Conservation (phyloP, 2,329 filamentous ascomycete species). For the Neonectria punicea region DNA sequence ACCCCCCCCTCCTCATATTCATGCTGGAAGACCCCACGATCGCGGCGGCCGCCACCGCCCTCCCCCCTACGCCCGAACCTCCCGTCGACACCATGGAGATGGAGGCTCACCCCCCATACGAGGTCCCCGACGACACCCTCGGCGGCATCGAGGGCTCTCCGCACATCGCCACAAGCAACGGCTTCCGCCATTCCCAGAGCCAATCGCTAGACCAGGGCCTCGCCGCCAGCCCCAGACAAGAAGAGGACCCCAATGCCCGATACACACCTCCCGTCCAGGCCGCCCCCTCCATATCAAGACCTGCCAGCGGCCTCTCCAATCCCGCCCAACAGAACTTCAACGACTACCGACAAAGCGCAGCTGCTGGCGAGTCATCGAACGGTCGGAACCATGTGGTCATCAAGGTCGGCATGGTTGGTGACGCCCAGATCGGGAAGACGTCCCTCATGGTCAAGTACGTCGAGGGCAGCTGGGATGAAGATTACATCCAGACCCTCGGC, state of each 20-base stretch:
- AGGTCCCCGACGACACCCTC: constrained; percentile 60
- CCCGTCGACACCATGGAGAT: constrained; percentile 64
- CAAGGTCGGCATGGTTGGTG: constrained; percentile 99
- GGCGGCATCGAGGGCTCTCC: constrained; percentile 61
- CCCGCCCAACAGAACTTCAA: constrained; percentile 51
- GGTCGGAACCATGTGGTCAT: constrained; percentile 86
- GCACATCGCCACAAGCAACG: constrained; percentile 51
- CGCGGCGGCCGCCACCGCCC: constrained; percentile 35
- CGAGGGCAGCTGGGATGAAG: constrained; percentile 98
- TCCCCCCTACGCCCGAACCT: constrained; percentile 33
- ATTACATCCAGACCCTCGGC: constrained; percentile 98
- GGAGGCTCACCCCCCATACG: constrained; percentile 45
- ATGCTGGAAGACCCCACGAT: constrained; percentile 58
- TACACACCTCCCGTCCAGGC: constrained; percentile 61
- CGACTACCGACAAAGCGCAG: constrained; percentile 58
- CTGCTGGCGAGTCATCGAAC: constrained; percentile 52
- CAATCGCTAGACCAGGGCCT: constrained; percentile 63
- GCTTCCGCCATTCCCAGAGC: constrained; percentile 56
- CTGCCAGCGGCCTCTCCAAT: constrained; percentile 65
- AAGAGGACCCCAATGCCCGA: constrained; percentile 55
- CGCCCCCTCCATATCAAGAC: constrained; percentile 61
- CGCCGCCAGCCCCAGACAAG: constrained; percentile 51
- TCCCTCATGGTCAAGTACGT: constrained; percentile 99
- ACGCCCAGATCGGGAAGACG: constrained; percentile 99
- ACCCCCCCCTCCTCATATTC: constrained; percentile 35